Evolutionary conservation across 2,329 filamentous ascomycete genomes (phyloP).

Genomic region (Monosporascus sp.): DNA sequence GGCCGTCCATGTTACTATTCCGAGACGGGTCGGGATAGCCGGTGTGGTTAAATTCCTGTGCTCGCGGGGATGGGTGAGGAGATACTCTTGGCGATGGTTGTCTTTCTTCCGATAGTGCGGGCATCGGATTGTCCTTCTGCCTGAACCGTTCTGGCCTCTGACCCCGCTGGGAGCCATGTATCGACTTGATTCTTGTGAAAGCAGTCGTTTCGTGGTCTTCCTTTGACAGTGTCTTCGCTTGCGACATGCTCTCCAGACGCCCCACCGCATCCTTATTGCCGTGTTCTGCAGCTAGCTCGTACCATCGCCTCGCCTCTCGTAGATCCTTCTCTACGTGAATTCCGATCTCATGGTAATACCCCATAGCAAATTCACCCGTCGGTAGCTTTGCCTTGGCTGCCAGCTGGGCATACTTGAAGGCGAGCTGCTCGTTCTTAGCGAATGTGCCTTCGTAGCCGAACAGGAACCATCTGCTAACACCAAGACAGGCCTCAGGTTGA

Average conservation of each 20-base stretch:
- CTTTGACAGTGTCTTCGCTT: slow-evolving; percentile 79
- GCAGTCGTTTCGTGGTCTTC: slow-evolving; percentile 91
- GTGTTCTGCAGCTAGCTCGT: slow-evolving; percentile 79
- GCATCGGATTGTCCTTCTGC: slow-evolving; percentile 40
- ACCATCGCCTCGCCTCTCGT: slow-evolving; percentile 81
- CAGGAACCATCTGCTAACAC: slow-evolving; percentile 97
- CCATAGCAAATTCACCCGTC: slow-evolving; percentile 93
- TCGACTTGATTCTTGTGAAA: slow-evolving; percentile 78
- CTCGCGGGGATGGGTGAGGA: slow-evolving; percentile 37
- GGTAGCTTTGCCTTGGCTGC: slow-evolving; percentile 76
- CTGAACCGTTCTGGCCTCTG: slow-evolving; percentile 56
- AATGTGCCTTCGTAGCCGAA: slow-evolving; percentile 92
- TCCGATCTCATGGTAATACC: slow-evolving; percentile 96
- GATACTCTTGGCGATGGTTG: slow-evolving; percentile 30
- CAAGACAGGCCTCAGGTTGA: slow-evolving; percentile 88
- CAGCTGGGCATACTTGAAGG: slow-evolving; percentile 84
- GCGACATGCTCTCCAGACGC: slow-evolving; percentile 77
- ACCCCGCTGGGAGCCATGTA: slow-evolving; percentile 64
- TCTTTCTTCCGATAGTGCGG: slow-evolving; percentile 42
- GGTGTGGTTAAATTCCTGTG: slow-evolving; percentile 34
- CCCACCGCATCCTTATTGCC: slow-evolving; percentile 85
- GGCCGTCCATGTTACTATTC: slow-evolving; percentile 28
- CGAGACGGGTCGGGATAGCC: slow-evolving; percentile 45
- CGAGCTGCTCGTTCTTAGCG: slow-evolving; percentile 90
- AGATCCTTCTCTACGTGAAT: slow-evolving; percentile 84